Base-by-base conservation (phyloP, 75 land plant species). In the Selaginella tamariscina region DNA sequence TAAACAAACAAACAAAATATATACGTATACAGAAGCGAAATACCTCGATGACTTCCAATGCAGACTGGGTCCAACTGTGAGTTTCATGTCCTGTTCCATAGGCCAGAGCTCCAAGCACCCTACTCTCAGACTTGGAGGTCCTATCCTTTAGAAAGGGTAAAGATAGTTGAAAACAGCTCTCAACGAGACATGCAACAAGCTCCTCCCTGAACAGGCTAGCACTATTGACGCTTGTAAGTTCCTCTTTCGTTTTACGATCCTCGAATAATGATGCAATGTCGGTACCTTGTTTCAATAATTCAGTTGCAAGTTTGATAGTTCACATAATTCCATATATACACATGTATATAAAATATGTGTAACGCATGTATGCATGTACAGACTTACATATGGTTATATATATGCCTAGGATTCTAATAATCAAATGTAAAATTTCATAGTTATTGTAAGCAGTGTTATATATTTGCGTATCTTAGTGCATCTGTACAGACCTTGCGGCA, bases 51-150 rank as follows among this genome's bases (percentile, higher is more conserved):
- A 95, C 99, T 55, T 95, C 97, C 33, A 95, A 70, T 55, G 99
- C 96, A 13, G 97, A 78, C 65, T 91, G 97, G 28, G 99, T 95
- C 99, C 99, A 95, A 72, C 86, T 95, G 65, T 89, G 68, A 29
- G 88, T 94, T 70, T 90, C 99, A 76, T 92, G 87, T 32, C 85
- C 96, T 55, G 99, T 86, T 29, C 99, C 99, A 79, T 95, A 95
- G 54, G 88, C 96, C 68, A 95, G 74, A 2, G 99, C 99, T 65
- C 99, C 99, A 69, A 95, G 83, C 30, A 95, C 99, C 68, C 98
- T 80, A 72, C 97, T 85, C 76, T 95, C 99, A 27, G 81, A 83
- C 26, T 96, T 87, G 27, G 82, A 77, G 54, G 80, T 78, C 71
- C 83, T 95, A 54, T 82, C 90, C 70, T 80, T 86, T 32, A 91